Base-by-base conservation (phyloP, 805 yeast species). In the Crinitomyces ghanaensis region DNA sequence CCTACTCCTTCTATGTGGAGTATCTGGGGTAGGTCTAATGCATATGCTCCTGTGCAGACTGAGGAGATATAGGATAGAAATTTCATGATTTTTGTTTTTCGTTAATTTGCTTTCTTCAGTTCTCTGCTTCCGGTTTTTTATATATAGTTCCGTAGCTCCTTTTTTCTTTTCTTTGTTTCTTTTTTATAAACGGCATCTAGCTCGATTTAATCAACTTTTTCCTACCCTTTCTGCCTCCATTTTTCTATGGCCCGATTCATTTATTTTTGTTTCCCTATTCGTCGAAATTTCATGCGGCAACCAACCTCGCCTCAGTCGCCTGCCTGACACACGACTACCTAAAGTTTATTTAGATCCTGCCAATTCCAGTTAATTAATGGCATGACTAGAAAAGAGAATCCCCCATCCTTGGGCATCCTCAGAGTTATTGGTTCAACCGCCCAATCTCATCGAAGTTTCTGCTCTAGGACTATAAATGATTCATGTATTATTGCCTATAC, bases 341-440 rank as follows among this genome's bases (percentile, higher is more conserved):
- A 14, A 19, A 26, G 7, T 26, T 4, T 14, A 26, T 26, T 26
- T n/a, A 19, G 13, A 26, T 14, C 13, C 28, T 14, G 16, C 28
- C 6, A 5, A 26, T 7, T 14, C 9, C 16, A 25, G 13, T 26
- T 14, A 26, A 3, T 14, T 7, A 25, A 25, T 14, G 13, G 27
- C 17, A 15, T 15, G 4, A 25, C 13, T 25, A 17, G 15, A 12
- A 25, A 8, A 5, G 13, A 8, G n/a, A n/a, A n/a, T n/a, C n/a
- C n/a, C n/a, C n/a, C n/a, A n/a, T n/a, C n/a, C 5, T 11, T 28
- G 19, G 19, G 22, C 6, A 34, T 39, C 19, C 26, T 32, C 12
- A 33, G 30, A 9, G 39, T 48, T 6, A 35, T 46, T 7, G 52
- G 51, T n/a, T 37, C 48, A 3, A 40, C 50, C 1, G 46, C 51